Conservation (phyloP, 345 rosid species). For the Erodium maritimum region DNA sequence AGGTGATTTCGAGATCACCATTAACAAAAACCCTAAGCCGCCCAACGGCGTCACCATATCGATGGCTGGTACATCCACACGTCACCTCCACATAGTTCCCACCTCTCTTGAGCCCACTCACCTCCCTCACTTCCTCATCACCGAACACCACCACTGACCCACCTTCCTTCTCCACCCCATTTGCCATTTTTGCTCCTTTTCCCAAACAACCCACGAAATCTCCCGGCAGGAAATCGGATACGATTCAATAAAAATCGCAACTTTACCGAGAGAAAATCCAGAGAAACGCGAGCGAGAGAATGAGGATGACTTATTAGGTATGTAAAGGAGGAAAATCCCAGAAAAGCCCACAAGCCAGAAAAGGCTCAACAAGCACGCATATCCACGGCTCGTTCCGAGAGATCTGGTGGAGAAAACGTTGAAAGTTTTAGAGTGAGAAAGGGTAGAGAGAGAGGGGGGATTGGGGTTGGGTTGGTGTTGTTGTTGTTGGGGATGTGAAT, state of each 20-base stretch:
- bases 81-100: constrained; percentile 78
- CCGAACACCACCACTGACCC: constrained; percentile 43
- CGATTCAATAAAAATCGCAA: neutral
- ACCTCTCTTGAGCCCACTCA: constrained; percentile 62
- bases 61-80: constrained; percentile 97
- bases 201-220: too few relatives aligned
- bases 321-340: constrained; percentile 31
- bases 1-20: constrained; percentile 89
- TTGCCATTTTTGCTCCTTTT: constrained; percentile 34
- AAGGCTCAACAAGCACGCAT: constrained; percentile 26
- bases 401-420: neutral
- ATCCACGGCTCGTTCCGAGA: constrained; percentile 12
- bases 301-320: constrained; percentile 18
- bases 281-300: constrained; percentile 7
- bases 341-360: constrained; percentile 6
- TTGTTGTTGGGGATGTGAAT: neutral
- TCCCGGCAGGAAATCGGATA: neutral
- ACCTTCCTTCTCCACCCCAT: constrained; percentile 38
- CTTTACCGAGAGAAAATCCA: constrained; percentile 11
- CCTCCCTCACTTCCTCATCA: constrained; percentile 80
- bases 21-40: constrained; percentile 92
- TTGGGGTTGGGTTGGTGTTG: neutral
- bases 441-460: too few relatives aligned
- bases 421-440: neutral
- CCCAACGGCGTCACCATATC: constrained; percentile 98